Evolutionary conservation across 192 early-diverging fungal genomes (phyloP), one percentile per base, ranked within the genome.

Genomic region (Glomus cerebriforme): DNA sequence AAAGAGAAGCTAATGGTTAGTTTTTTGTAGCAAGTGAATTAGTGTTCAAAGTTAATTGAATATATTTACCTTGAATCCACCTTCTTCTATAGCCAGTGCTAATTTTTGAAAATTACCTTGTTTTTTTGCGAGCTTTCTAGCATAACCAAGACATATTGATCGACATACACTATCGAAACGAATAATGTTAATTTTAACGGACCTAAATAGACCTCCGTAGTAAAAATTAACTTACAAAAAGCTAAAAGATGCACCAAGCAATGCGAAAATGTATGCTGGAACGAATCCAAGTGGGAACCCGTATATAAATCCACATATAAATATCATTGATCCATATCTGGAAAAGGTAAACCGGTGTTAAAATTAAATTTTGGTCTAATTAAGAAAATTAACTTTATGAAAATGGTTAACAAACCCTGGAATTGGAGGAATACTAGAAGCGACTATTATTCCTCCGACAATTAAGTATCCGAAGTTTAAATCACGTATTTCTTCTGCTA

Each of bases 211-310:
- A 66, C 27, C 12, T 27, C 10, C 8, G 7, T 29, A 2, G 17
- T 6, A 22, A 35, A 22, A 13, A 12, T 65, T 12, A 35, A 45
- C 24, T 73, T 73, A 73, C 71, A 12, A 45, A 58, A 73, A 73
- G 24, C 45, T 34, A 49, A 22, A 6, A 45, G 9, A 43, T 27
- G 71, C 39, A 24, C 71, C 71, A 24, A 73, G 15, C 24, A 73
- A 27, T 3, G 71, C 71, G 7, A 43, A 79, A 43, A 63, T 19
- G n/a, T 66, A 81, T 43, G 37, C 77, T 43, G 81, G 81, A 4
- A 71, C 39, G 24, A 81, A 81, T 17, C 81, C 81, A 24, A 81
- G 34, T 27, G 81, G 81, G 24, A 77, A 81, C 1, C 81, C 81
- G 27, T 78, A 81, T 39, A 66, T 72, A 27, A 69, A 81, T 24